Percentiles rank a stretch among this genome's conserved stretches.
Conservation (phyloP, 2,329 filamentous ascomycete species). For the Orbilia quercus region DNA sequence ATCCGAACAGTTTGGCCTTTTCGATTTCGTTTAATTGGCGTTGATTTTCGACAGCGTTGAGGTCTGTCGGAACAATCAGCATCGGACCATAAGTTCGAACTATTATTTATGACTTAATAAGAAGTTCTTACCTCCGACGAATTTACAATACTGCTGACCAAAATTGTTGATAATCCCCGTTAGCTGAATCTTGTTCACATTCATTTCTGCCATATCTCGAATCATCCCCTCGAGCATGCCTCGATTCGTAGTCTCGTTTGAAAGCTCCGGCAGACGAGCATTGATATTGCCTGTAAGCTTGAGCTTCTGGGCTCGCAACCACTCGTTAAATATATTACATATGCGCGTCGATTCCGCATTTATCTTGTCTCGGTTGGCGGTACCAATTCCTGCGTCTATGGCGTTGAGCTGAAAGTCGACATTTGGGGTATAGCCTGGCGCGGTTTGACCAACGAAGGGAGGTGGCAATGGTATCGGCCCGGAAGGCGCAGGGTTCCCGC, state of each 20-base stretch:
- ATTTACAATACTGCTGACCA: constrained; percentile 43
- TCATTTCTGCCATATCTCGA: constrained; percentile 39
- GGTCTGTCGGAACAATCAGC: constrained; percentile 26
- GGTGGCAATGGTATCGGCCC: neutral
- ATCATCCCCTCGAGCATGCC: constrained; percentile 27
- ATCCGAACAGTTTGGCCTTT: constrained; percentile 26
- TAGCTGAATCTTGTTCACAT: constrained; percentile 28
- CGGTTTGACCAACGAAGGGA: constrained; percentile 3
- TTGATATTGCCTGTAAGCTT: constrained; percentile 11
- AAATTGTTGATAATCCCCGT: constrained; percentile 46
- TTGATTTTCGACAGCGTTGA: constrained; percentile 59
- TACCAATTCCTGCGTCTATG: constrained; percentile 27
- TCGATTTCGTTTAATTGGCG: constrained; percentile 58
- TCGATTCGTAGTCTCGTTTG: constrained; percentile 32
- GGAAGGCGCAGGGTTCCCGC: neutral
- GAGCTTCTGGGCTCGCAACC: constrained; percentile 36
- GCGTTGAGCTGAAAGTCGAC: constrained; percentile 43
- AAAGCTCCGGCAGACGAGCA: constrained; percentile 24
- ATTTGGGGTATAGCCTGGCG: constrained; percentile 31
- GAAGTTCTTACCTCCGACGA: constrained; percentile 21
- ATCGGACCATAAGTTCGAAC: constrained; percentile 1
- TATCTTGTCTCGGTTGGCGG: constrained; percentile 41
- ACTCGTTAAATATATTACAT: constrained; percentile 44
- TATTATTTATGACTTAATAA: neutral
- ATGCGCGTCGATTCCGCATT: constrained; percentile 31